Base-by-base conservation (phyloP, 768 basidiomycete species). In the Boletus subparvulus region DNA sequence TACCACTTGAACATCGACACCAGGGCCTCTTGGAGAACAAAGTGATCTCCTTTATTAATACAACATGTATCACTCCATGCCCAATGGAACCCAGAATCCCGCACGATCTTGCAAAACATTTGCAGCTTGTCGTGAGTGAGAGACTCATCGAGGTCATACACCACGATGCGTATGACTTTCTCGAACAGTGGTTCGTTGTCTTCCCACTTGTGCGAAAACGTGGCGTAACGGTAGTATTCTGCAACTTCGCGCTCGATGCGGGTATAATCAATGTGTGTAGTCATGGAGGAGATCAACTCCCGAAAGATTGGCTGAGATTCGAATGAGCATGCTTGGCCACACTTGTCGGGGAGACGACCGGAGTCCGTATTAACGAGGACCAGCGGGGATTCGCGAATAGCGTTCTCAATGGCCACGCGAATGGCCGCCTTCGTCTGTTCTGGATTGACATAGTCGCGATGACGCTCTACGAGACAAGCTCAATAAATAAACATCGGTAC, bases 251-350 rank as follows among this genome's bases (percentile, higher is more conserved):
- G 32, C 6, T 50, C 16, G 3, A 58, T 60, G 5, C 36, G 51
- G 16, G 40, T 2, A 9, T 24, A 50, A 7, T 59, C 48, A 10
- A 51, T 48, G 8, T 36, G n/a, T 24, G 43, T 50, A 1, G 50
- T 54, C 46, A n/a, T 40, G n/a, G 61, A 61, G 2, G 55, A 57
- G 21, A 54, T 3, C 10, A 57, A 17, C 26, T 57, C 37, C 37
- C 14, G 9, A 28, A 62, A 61, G 7, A 33, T 6, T n/a, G 54
- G 36, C 1, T 37, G 19, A 4, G 32, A 40, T 39, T 61, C 54
- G 12, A 61, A 60, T 49, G 42, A 17, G 28, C 32, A n/a, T 1
- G 42, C 54, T 26, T 52, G 58, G 7, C 26, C 30, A 1, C 19
- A 19, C 40, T 52, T 55, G 47, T 52, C 21, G 16, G 32, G 11